A percentile compares a stretch with the other conserved stretches of the same genome.
Conservation (phyloP, 1,139 yeast genomes). For the Hansenula sp. region DNA sequence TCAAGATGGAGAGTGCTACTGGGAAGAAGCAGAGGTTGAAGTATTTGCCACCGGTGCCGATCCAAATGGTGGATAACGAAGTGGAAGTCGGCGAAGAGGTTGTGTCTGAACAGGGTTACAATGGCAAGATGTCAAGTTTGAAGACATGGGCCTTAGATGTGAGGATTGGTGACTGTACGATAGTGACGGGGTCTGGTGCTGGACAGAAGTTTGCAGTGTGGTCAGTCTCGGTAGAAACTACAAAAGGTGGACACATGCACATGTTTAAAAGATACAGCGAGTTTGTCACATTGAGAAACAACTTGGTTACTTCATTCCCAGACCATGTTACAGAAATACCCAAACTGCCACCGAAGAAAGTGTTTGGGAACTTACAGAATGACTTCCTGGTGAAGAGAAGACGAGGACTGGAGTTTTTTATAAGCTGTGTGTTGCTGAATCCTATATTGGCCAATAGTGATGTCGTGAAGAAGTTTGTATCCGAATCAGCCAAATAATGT, state of each 20-base stretch:
- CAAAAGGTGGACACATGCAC: constrained; percentile 37
- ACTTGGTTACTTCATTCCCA: constrained; percentile 38
- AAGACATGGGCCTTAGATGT: constrained; percentile 34
- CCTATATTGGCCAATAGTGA: constrained; percentile 48
- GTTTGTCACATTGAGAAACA: constrained; percentile 44
- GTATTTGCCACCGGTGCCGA: constrained; percentile 26
- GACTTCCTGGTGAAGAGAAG: constrained; percentile 60
- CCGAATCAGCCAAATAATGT: not conserved
- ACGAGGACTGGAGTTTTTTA: constrained; percentile 69
- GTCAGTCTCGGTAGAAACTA: constrained; percentile 31
- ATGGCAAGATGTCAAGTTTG: not conserved
- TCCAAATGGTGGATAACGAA: constrained; percentile 22
- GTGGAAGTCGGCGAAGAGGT: constrained; percentile 2
- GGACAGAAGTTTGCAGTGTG: constrained; percentile 36
- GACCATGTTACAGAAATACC: constrained; percentile 45
- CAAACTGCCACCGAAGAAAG: constrained; percentile 61
- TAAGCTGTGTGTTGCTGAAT: constrained; percentile 62
- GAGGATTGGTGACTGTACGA: constrained; percentile 33
- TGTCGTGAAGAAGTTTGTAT: constrained; percentile 48
- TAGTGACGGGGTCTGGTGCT: constrained; percentile 28
- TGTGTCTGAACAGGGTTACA: not conserved
- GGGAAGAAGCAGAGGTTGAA: constrained; percentile 7
- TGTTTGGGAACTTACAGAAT: constrained; percentile 44
- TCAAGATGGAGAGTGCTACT: constrained; percentile 1
- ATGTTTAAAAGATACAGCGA: constrained; percentile 65